Base-by-base conservation (phyloP, 331 rosid genomes). In the Pyracantha coccinea region DNA sequence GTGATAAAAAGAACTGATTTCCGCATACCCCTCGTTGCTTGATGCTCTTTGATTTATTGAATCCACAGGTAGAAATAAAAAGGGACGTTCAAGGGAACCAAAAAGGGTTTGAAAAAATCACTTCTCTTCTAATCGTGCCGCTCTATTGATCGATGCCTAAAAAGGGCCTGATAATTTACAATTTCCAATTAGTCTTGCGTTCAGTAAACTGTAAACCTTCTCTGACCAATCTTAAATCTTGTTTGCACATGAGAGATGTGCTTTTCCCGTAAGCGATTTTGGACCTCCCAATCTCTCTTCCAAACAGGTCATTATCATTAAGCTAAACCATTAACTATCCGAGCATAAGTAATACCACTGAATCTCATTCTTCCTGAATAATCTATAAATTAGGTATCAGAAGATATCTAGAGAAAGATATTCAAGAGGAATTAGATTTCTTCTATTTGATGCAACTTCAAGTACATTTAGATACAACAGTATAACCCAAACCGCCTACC, bases 401-500 rank as follows among this genome's bases (percentile, higher is more conserved):
- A 12, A 14, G 58, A 71, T 29, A 16, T 20, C 32, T 6, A 5
- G 14, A 29, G 20, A 59, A 54, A 24, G 45, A 38, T 2, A 38
- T 38, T 38, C 45, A 38, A 38, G 45, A 38, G 45, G 45, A 38
- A 38, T 3, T 38, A 38, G 27, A n/a, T 55, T 71, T 73, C 76
- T 77, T 61, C 57, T 33, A 77, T 77, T 69, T 73, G 65, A 77
- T 68, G 65, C 55, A 50, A 50, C 55, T 50, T 55, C 57, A 68
- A 73, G 73, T 73, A 72, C 32, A 53, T 47, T 58, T 63, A 62
- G 60, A 67, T 54, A 69, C 71, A 73, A 72, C 24, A 53, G 41
- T 61, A 68, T 45, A 20, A 68, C 71, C 12, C 12, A 6, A 32
- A 60, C 35, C 4, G 66, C 32, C 33, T 2, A 65, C 25, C 33